Evolutionary conservation across 306 rosid species (phyloP), one percentile per base, ranked within the genome.

Genomic region (Castanospermum australe): DNA sequence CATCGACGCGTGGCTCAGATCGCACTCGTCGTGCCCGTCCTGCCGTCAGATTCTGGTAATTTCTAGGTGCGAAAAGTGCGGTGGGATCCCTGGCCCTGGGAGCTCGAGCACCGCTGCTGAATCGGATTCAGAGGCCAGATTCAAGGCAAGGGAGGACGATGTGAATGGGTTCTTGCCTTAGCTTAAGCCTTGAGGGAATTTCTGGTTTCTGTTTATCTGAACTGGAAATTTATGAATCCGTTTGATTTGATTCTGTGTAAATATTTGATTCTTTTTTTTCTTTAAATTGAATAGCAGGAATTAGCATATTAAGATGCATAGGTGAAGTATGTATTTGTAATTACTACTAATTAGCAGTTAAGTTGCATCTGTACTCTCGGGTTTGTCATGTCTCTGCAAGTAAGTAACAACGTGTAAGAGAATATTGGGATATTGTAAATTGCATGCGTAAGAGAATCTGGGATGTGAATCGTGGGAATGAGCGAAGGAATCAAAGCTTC

Each of bases 1-100:
- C 82, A 89, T 91, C 88, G 94, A 93, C 65, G 81, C 70, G n/a
- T 93, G 98, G 98, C 92, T 93, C n/a, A 82, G 78, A 73, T 91
- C 94, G 57, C 94, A 91, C 82, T 93, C 94, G 0, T 91, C 97
- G 0, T 91, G 98, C 54, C 97, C 93, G 0, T 89, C 94, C 5
- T 93, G 97, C 88, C 94, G 97, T 68, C 94, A 89, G 89, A 83
- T 91, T 82, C 85, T 91, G 44, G 90, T 59, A 36, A 81, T 75
- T 12, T 42, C 87, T 4, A 73, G 84, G 67, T 93, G 98, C 81
- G 83, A 88, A 33, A 93, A 87, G 89, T 91, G 97, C 78, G 94
- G 92, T 14, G 93, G 92, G 6, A 68, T 87, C 18, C 88, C 94
- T 4, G 85, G 84, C 8, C 69, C 82, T 0, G 57, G 79, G 1